Evolutionary conservation across 495 filamentous ascomycete species (phyloP).

Genomic region (Aspergillus indologenus): DNA sequence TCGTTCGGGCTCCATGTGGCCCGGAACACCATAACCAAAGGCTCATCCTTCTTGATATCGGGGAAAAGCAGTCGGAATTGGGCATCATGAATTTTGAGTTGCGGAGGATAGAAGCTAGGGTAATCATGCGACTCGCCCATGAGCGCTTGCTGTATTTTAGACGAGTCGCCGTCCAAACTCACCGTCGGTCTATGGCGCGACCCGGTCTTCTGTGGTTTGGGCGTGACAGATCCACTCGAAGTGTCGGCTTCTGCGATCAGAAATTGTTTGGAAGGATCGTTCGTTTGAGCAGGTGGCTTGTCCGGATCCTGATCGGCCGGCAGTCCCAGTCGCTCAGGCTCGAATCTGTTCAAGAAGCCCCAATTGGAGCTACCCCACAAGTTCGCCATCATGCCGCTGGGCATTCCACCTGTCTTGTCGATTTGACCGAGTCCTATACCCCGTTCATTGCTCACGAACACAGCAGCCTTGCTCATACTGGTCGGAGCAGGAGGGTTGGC

Average conservation of each 20-base stretch:
- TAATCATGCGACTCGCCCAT: constrained; percentile 54
- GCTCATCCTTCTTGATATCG: constrained; percentile 66
- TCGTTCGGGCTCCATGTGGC: constrained; percentile 74
- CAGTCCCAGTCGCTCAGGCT: constrained; percentile 51
- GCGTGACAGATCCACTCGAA: constrained; percentile 10
- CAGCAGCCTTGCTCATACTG: constrained; percentile 81
- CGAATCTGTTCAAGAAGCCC: constrained; percentile 68
- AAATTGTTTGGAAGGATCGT: constrained; percentile 28
- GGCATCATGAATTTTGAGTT: constrained; percentile 82
- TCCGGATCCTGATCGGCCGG: constrained; percentile 35
- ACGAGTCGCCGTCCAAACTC: constrained; percentile 64
- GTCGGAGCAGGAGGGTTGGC: constrained; percentile 83
- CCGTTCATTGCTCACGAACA: constrained; percentile 74
- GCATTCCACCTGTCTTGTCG: constrained; percentile 66
- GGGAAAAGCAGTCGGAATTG: constrained; percentile 93
- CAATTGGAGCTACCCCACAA: constrained; percentile 87
- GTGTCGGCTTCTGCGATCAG: constrained; percentile 22
- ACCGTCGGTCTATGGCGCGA: constrained; percentile 72
- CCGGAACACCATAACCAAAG: constrained; percentile 74
- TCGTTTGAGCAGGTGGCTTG: constrained; percentile 25
- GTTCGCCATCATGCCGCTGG: constrained; percentile 84
- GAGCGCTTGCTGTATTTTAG: constrained; percentile 41
- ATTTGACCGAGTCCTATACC: constrained; percentile 56
- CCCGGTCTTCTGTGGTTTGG: constrained; percentile 18
- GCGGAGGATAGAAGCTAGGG: constrained; percentile 77